Evolutionary conservation across 2,329 filamentous ascomycete species (phyloP), one percentile per base, ranked within the genome.

Genomic region (Claviceps quebecensis): DNA sequence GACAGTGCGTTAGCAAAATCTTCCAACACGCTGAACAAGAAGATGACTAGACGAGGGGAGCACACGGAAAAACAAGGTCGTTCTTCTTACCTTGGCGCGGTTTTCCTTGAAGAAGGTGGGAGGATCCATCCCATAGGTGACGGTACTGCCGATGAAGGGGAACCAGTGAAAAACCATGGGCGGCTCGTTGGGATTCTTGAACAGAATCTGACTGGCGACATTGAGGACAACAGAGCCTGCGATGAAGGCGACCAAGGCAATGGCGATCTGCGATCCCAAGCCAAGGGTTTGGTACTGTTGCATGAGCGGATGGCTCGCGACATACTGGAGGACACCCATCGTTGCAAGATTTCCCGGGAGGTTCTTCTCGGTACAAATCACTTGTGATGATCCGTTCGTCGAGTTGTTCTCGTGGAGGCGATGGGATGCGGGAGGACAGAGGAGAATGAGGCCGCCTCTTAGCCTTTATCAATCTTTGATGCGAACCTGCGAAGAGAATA

Each of bases 41-140:
- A 22, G 14, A 5, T 3, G 14, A 14, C 26, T n/a, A 13, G 43
- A 16, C 14, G 3, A 29, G 45, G n/a, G 8, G 29, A 29, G 17
- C 8, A 47, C 5, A 22, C 16, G 40, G 17, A 47, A 2, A 3
- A 26, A 37, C n/a, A 17, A 34, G 29, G 5, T 9, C 36, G 29
- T 34, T 66, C 70, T 55, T 61, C 70, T 55, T 61, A 89, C 86
- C 83, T 94, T 94, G 61, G 78, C 75, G 60, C 82, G 82, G 69
- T 78, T 78, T 65, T 75, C 81, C 78, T 60, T 75, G 73, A 96
- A 95, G 77, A 96, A 97, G 49, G 74, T 75, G 63, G 87, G 90
- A 16, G 91, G 91, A 63, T 97, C 88, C 69, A 96, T 96, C 67
- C 91, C 91, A 71, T 97, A 98, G 45, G 81, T 86, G 61, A 97